Evolutionary conservation across 257 asterid genomes (phyloP).

Genomic region (Nicotiana otophora): DNA sequence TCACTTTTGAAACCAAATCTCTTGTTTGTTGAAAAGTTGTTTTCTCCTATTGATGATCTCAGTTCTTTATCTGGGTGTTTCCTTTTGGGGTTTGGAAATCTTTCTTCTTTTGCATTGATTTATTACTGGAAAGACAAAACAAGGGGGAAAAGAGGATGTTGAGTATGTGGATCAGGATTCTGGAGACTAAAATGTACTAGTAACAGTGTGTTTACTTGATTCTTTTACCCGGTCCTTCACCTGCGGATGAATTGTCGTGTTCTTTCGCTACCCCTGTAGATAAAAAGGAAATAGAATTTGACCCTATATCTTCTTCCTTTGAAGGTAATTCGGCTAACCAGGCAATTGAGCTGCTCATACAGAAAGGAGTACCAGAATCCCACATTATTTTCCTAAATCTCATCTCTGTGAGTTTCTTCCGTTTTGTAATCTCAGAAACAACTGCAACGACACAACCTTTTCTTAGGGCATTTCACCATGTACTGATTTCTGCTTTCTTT

Average conservation of each 20-base stretch:
- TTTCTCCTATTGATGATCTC: not conserved
- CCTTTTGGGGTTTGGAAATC: not conserved
- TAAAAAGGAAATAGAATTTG: not conserved
- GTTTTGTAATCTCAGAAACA: not conserved
- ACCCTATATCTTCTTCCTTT: not conserved
- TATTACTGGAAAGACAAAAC: not conserved
- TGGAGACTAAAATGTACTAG: not conserved
- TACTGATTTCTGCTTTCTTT: constrained; percentile 3
- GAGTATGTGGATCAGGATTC: not conserved
- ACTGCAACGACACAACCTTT: not conserved
- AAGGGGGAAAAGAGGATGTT: not conserved
- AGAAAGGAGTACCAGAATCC: constrained; percentile 97
- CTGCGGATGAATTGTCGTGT: not conserved
- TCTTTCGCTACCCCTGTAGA: not conserved
- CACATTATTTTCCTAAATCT: constrained; percentile 95
- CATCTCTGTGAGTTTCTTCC: constrained; percentile 67
- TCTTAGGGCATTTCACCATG: not conserved
- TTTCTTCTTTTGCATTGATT: not conserved
- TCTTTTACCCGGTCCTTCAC: not conserved
- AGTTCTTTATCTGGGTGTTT: not conserved
- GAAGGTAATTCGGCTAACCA: constrained; percentile 98
- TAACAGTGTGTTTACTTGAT: not conserved
- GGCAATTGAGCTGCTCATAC: constrained; percentile 88
- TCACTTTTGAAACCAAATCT: not conserved
- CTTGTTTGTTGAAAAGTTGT: not conserved